Evolutionary conservation across 2,329 filamentous ascomycete species (phyloP).

Genomic region (Zymoseptoria brevis): DNA sequence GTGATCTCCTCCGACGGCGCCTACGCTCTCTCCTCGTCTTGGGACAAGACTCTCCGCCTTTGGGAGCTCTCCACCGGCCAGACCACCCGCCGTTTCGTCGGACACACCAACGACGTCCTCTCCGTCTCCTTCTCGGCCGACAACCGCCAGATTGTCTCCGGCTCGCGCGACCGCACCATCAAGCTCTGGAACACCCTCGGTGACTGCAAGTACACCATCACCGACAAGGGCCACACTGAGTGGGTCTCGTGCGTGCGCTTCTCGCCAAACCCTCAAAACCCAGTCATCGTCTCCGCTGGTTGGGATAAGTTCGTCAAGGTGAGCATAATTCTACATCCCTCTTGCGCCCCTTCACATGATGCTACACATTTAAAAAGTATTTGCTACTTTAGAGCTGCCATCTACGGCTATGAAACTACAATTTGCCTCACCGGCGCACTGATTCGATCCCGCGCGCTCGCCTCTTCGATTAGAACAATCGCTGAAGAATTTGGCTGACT

Average conservation of each 20-base stretch:
- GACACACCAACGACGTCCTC: slow-evolving; percentile 98
- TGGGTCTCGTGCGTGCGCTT: slow-evolving; percentile 99
- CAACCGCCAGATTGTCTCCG: slow-evolving; percentile 99
- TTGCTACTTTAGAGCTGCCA: slow-evolving; percentile 99
- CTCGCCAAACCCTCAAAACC: slow-evolving; percentile 99
- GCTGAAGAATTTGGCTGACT: slow-evolving; percentile 1
- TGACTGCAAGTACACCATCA: slow-evolving; percentile 99
- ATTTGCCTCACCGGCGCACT: slow-evolving; percentile 70
- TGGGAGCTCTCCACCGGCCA: slow-evolving; percentile 97
- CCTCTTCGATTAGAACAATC: not conserved
- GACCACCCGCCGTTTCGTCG: slow-evolving; percentile 96
- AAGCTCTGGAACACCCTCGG: slow-evolving; percentile 99
- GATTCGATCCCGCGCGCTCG: slow-evolving; percentile 42
- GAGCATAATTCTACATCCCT: slow-evolving; percentile 38
- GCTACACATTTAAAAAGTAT: slow-evolving; percentile 74
- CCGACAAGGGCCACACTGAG: slow-evolving; percentile 99
- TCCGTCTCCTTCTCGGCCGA: slow-evolving; percentile 99
- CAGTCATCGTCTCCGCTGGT: slow-evolving; percentile 94
- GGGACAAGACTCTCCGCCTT: slow-evolving; percentile 99
- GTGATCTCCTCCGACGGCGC: slow-evolving; percentile 99
- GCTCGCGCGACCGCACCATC: slow-evolving; percentile 95
- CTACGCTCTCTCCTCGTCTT: slow-evolving; percentile 96
- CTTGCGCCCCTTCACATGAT: slow-evolving; percentile 60
- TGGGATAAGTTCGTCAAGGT: slow-evolving; percentile 99
- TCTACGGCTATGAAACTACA: slow-evolving; percentile 85